Evolutionary conservation across 2,329 filamentous ascomycete species (phyloP).

Genomic region (Zymoseptoria tritici): DNA sequence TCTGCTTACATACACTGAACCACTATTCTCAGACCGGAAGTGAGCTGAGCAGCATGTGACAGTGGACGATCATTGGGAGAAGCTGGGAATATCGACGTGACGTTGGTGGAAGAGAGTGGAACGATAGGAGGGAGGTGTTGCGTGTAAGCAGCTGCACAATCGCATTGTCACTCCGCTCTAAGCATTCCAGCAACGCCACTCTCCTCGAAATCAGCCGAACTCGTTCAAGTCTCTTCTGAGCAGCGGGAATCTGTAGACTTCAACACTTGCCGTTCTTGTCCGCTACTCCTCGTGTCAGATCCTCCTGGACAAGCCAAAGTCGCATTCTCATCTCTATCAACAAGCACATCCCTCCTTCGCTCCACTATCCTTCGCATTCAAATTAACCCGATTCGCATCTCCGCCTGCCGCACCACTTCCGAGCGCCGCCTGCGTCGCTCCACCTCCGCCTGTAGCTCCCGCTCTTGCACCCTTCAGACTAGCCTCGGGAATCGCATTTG

Average conservation of each 20-base stretch:
- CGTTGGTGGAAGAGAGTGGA: no score
- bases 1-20: neutral
- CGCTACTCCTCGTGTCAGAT: neutral
- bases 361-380: conserved; percentile 63
- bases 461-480: conserved; percentile 83
- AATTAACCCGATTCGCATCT: conserved; percentile 70
- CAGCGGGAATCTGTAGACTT: neutral
- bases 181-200: neutral
- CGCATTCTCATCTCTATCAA: conserved; percentile 34
- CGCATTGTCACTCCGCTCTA: neutral
- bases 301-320: neutral
- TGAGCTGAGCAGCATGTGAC: neutral
- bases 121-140: no score
- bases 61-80: neutral
- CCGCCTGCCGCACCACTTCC: conserved; percentile 35
- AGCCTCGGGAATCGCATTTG: conserved; percentile 94
- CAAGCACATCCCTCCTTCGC: conserved; percentile 90
- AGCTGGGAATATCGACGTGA: neutral
- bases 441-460: conserved; percentile 47
- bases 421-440: conserved; percentile 50
- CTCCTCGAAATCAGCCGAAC: no score
- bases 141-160: neutral
- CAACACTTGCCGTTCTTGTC: neutral
- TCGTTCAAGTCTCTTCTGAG: neutral
- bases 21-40: neutral